Conservation (phyloP, 805 yeast species). For the Grigorovia jiainica region DNA sequence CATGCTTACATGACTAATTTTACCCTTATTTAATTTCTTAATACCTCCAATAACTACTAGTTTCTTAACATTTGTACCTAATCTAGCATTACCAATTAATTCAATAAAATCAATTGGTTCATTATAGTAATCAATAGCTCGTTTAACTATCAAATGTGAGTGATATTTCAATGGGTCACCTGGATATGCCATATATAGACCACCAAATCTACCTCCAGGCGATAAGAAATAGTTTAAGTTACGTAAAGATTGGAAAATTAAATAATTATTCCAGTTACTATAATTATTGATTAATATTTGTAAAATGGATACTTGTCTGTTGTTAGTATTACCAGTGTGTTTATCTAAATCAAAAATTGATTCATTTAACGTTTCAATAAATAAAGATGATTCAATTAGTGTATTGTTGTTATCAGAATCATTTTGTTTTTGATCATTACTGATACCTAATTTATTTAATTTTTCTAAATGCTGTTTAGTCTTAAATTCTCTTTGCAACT, state of each 20-base stretch:
- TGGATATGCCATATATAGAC: slow-evolving; percentile 80
- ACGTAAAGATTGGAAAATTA: slow-evolving; percentile 29
- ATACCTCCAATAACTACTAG: slow-evolving; percentile 54
- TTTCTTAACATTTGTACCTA: slow-evolving; percentile 90
- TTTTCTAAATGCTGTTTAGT: slow-evolving; percentile 16
- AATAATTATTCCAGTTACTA: slow-evolving; percentile 17
- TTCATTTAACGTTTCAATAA: slow-evolving; percentile 14
- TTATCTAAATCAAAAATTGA: slow-evolving; percentile 3
- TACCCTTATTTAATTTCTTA: slow-evolving; percentile 10
- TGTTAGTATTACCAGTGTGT: neutral
- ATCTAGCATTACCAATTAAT: slow-evolving; percentile 75
- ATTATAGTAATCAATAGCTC: slow-evolving; percentile 35
- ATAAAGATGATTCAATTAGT: slow-evolving; percentile 18
- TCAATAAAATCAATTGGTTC: slow-evolving; percentile 46
- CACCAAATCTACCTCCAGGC: slow-evolving; percentile 90
- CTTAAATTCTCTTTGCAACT: slow-evolving; percentile 14
- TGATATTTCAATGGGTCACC: slow-evolving; percentile 91
- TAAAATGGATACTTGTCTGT: neutral
- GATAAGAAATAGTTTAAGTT: slow-evolving; percentile 44
- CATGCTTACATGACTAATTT: slow-evolving; percentile 1
- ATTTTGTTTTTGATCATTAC: neutral
- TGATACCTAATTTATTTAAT: slow-evolving; percentile 12
- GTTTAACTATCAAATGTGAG: slow-evolving; percentile 65
- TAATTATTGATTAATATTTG: slow-evolving; percentile 1
- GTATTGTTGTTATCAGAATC: slow-evolving; percentile 1